Evolutionary conservation across 140 eudicot genomes (phyloP).

Genomic region (Senecio squalidus): DNA sequence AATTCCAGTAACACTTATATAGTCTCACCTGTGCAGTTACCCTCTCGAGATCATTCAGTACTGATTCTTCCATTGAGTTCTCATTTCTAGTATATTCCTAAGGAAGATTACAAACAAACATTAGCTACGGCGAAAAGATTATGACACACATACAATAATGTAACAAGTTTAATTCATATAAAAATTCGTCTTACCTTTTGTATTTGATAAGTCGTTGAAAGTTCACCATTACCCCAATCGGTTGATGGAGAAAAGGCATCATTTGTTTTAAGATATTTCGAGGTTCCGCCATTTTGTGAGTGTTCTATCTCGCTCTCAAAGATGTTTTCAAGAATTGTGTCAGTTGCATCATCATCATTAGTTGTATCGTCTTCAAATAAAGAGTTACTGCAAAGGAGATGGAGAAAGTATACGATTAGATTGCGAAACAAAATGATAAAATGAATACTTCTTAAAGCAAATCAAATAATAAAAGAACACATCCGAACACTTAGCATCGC

Average conservation of each 20-base stretch:
- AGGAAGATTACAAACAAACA: conserved; percentile 12
- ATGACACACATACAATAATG: too few species aligned
- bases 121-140: background rate
- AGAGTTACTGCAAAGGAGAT: conserved; percentile 41
- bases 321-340: conserved; percentile 19
- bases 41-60: conserved; percentile 46
- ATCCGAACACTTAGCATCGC: background rate
- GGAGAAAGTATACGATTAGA: conserved; percentile 7
- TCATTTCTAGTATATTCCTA: conserved; percentile 30
- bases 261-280: conserved; percentile 31
- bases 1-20: conserved; percentile 3
- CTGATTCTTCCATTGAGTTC: conserved; percentile 46
- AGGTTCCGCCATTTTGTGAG: conserved; percentile 27
- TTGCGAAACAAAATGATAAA: background rate
- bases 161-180: background rate
- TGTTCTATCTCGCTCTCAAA: conserved; percentile 13
- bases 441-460: conserved; percentile 4
- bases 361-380: conserved; percentile 51
- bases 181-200: conserved; percentile 30
- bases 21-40: conserved; percentile 50
- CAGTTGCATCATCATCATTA: conserved; percentile 16
- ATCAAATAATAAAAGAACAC: background rate
- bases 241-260: conserved; percentile 30
- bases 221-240: conserved; percentile 29
- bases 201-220: conserved; percentile 25